phyloP scores from a whole-genome alignment of 441 rosid genomes.

The Populus hybrid region DNA sequence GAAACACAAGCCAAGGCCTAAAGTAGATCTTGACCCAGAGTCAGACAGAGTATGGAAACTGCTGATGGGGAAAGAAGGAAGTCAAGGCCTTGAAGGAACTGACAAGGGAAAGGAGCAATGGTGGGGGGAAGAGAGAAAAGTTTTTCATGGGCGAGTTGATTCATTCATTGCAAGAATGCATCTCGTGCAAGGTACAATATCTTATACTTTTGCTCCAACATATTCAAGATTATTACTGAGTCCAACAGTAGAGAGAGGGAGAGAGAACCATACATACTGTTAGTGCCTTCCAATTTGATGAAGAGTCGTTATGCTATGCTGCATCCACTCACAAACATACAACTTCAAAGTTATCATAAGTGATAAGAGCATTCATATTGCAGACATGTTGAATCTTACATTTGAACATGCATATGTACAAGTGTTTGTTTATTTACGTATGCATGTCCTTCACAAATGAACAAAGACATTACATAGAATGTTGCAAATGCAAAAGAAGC shows the following conservation, averaged over 20 bases:
- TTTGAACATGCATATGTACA: too few relatives aligned
- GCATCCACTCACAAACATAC: too few relatives aligned
- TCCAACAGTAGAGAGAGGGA: too few relatives aligned
- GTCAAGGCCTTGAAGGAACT: conserved; percentile 45
- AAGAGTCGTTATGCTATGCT: too few relatives aligned
- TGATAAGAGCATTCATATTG: too few relatives aligned
- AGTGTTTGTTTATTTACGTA: too few relatives aligned
- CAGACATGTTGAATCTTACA: too few relatives aligned
- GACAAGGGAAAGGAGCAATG: conserved; percentile 57
- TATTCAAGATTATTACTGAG: background rate
- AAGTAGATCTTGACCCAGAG: conserved; percentile 88
- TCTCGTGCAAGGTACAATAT: conserved; percentile 80
- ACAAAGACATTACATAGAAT: too few relatives aligned
- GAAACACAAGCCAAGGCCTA: conserved; percentile 73
- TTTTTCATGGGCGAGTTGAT: conserved; percentile 76
- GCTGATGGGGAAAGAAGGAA: conserved; percentile 71
- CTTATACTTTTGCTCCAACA: background rate
- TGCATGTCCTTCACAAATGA: too few relatives aligned
- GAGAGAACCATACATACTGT: too few relatives aligned
- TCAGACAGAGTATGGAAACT: conserved; percentile 87
- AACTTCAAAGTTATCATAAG: too few relatives aligned
- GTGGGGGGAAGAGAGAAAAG: conserved; percentile 91
- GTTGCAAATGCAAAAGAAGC: background rate
- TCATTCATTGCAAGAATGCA: conserved; percentile 98
- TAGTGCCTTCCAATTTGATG: too few relatives aligned